A percentile compares a stretch with the other conserved stretches of the same genome.
Conservation (phyloP, 192 early-diverging fungal species). For the Umbelopsis ramanniana region DNA sequence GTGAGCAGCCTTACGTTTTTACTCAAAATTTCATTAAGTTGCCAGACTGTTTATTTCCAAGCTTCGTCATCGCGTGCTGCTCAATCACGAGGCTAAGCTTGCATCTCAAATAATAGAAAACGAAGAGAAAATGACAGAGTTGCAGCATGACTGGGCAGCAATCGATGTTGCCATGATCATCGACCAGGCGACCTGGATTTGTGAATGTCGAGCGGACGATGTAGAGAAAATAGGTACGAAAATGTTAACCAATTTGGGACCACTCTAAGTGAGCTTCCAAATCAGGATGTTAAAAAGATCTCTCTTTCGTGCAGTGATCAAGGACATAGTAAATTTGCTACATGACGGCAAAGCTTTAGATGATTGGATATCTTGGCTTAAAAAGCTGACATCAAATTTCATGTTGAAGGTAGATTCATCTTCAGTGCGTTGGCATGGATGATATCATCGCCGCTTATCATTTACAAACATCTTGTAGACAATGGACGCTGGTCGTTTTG, state of each 20-base stretch:
- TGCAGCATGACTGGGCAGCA: constrained; percentile 47
- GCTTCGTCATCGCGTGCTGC: constrained; percentile 45
- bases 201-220: constrained; percentile 48
- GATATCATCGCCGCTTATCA: background rate
- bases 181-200: constrained; percentile 54
- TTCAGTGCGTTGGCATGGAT: background rate
- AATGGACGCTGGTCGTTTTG: constrained; percentile 40
- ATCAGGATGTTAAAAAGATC: background rate
- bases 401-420: background rate
- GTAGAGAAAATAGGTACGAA: constrained; percentile 43
- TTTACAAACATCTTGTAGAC: background rate
- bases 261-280: too few relatives aligned
- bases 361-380: constrained; percentile 12
- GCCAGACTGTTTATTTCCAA: constrained; percentile 52
- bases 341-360: constrained; percentile 3
- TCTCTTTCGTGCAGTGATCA: background rate
- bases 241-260: constrained; percentile 28
- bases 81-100: constrained; percentile 50
- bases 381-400: constrained; percentile 19
- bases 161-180: constrained; percentile 49
- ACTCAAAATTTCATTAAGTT: constrained; percentile 31
- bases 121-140: constrained; percentile 32
- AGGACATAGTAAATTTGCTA: background rate
- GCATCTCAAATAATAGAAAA: constrained; percentile 41
- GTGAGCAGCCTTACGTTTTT: background rate